These are phyloP conservation scores for Huntiella decipiens DNA, from an alignment of 2,329 filamentous ascomycete species.

Conservation along the genomic window DNA sequence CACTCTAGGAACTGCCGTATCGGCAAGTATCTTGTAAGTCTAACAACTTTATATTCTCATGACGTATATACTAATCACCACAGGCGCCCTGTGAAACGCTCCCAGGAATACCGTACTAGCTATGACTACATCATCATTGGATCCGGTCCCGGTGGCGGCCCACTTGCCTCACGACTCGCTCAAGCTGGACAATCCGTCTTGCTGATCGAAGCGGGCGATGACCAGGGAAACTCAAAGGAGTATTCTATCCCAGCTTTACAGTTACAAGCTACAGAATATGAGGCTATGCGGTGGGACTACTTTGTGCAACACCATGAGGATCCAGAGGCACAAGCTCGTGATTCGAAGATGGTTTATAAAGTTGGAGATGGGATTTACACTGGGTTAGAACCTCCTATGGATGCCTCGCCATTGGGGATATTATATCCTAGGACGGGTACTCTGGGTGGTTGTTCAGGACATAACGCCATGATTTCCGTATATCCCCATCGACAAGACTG, in stretches of 20 bases:
- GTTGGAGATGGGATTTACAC: slow-evolving; percentile 20
- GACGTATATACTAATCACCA: too few species aligned
- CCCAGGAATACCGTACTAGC: neutral
- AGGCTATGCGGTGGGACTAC: slow-evolving; percentile 32
- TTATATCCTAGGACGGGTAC: slow-evolving; percentile 21
- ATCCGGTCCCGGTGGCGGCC: slow-evolving; percentile 35
- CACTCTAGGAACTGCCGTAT: too few species aligned
- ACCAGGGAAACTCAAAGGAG: slow-evolving; percentile 22
- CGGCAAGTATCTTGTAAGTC: too few species aligned
- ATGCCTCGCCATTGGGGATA: slow-evolving; percentile 22
- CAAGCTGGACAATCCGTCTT: slow-evolving; percentile 35
- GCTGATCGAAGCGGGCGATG: slow-evolving; percentile 39
- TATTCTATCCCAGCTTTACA: slow-evolving; percentile 16
- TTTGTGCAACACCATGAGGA: slow-evolving; percentile 40
- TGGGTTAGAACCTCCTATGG: slow-evolving; percentile 12
- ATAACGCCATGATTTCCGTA: slow-evolving; percentile 18
- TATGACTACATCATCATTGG: slow-evolving; percentile 45
- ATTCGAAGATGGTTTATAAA: slow-evolving; percentile 29
- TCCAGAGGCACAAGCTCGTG: slow-evolving; percentile 18
- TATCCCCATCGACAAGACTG: slow-evolving; percentile 19
- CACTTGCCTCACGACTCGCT: slow-evolving; percentile 34
- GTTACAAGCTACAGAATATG: slow-evolving; percentile 15
- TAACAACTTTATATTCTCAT: too few species aligned
- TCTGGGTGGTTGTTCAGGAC: slow-evolving; percentile 19
- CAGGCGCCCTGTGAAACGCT: too few species aligned